These are phyloP conservation scores for Phyllosticta citrichinensis DNA, from an alignment of 2,329 filamentous ascomycete genomes.

Conservation along the genomic window DNA sequence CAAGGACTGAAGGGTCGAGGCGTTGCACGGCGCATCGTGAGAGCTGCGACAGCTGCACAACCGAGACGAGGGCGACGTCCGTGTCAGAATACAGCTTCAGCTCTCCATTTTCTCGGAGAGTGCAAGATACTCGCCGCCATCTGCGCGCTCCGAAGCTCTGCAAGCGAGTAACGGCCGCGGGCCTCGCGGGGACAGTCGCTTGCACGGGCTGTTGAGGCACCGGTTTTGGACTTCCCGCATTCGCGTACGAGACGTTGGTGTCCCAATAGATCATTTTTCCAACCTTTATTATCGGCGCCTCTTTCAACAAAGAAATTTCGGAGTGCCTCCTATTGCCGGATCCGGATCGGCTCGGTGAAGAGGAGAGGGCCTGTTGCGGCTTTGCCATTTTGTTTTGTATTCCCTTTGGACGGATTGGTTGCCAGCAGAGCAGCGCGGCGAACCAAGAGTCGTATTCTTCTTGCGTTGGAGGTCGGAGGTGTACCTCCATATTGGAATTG, in stretches of 20 bases:
- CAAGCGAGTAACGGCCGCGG: constrained; percentile 36
- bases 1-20: constrained; percentile 79
- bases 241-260: constrained; percentile 46
- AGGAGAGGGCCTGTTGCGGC: constrained; percentile 30
- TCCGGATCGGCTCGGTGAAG: constrained; percentile 24
- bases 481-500: constrained; percentile 48
- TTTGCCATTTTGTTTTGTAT: constrained; percentile 45
- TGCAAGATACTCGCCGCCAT: constrained; percentile 86
- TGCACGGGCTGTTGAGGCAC: neutral
- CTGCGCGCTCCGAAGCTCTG: constrained; percentile 50
- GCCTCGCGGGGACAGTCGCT: constrained; percentile 13
- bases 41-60: constrained; percentile 79
- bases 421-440: constrained; percentile 71
- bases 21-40: constrained; percentile 85
- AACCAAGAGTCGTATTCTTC: constrained; percentile 71
- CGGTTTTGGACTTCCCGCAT: constrained; percentile 20
- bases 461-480: constrained; percentile 53
- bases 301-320: constrained; percentile 48
- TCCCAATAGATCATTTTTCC: constrained; percentile 67
- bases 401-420: constrained; percentile 56
- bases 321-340: constrained; percentile 37
- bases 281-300: constrained; percentile 85
- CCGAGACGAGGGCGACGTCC: constrained; percentile 67
- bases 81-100: constrained; percentile 84
- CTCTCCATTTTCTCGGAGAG: constrained; percentile 87